These are phyloP conservation scores for Epithemia pelagica DNA, from an alignment of 108 stramenopile species.

Conservation along the genomic window DNA sequence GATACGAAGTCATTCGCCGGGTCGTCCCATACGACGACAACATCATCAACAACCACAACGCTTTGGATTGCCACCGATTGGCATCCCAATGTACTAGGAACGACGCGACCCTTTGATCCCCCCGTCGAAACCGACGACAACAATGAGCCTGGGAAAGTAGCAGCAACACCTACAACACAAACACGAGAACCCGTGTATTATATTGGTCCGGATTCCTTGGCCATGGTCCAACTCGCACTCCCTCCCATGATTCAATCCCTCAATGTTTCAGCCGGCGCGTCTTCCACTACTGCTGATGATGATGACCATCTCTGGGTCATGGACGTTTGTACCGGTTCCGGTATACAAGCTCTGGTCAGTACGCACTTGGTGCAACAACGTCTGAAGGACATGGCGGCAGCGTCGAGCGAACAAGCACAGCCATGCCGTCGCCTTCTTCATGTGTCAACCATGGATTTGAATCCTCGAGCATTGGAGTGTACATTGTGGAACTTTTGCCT, in stretches of 20 bases:
- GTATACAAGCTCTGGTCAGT: conserved; percentile 56
- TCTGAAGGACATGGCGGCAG: neutral
- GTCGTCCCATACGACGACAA: neutral
- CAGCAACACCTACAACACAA: neutral
- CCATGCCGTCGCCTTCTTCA: neutral
- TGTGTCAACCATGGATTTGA: conserved; percentile 50
- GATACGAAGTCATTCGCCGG: too few species aligned
- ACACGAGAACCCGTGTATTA: conserved; percentile 58
- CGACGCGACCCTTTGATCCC: conserved; percentile 33
- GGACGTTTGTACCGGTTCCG: conserved; percentile 68
- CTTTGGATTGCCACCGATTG: conserved; percentile 57
- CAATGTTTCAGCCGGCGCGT: neutral
- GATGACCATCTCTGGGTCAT: conserved; percentile 15
- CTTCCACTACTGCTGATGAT: neutral
- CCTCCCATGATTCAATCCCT: conserved; percentile 23
- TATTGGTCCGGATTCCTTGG: conserved; percentile 79
- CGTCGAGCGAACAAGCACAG: neutral
- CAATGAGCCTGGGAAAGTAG: conserved; percentile 15
- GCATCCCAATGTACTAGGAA: conserved; percentile 59
- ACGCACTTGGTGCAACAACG: neutral
- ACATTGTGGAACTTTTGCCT: conserved; percentile 51
- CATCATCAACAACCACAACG: neutral
- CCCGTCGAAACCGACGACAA: too few species aligned
- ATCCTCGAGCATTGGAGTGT: conserved; percentile 59
- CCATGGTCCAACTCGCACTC: conserved; percentile 36